phyloP scores from a whole-genome alignment of 2,329 filamentous ascomycete species.

The Arthroderma sp. region DNA sequence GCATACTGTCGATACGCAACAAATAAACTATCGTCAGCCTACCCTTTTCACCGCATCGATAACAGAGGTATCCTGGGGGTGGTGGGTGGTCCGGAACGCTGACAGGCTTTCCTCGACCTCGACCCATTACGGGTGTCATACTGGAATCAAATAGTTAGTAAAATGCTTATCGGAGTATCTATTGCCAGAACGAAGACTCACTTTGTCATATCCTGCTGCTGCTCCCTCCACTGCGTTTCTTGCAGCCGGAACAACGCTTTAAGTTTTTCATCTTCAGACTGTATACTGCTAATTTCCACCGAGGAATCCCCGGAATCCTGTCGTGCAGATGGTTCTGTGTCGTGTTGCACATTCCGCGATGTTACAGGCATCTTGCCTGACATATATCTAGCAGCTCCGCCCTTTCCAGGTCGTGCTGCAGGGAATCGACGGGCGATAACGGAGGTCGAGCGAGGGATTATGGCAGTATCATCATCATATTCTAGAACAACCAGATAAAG shows the following conservation, averaged over 20 bases:
- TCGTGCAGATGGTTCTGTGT: conserved; percentile 38
- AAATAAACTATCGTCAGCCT: conserved; percentile 13
- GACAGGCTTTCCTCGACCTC: conserved; percentile 27
- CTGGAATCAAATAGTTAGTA: conserved; percentile 21
- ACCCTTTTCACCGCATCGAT: conserved; percentile 87
- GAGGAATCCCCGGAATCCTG: conserved; percentile 34
- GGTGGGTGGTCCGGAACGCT: conserved; percentile 90
- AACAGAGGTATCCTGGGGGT: conserved; percentile 88
- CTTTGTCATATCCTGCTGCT: conserved; percentile 88
- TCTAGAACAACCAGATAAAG: conserved; percentile 44
- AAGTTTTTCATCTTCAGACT: conserved; percentile 90
- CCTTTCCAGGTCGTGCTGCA: conserved; percentile 71
- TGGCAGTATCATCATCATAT: conserved; percentile 96
- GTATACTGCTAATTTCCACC: conserved; percentile 60
- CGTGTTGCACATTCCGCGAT: conserved; percentile 66
- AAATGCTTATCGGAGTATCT: background rate
- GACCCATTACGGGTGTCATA: conserved; percentile 33
- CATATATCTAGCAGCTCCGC: conserved; percentile 85
- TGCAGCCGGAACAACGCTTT: conserved; percentile 84
- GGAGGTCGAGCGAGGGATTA: conserved; percentile 87
- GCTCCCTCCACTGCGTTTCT: conserved; percentile 81
- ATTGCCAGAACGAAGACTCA: conserved; percentile 27
- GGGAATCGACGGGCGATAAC: conserved; percentile 82
- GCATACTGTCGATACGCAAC: conserved; percentile 8
- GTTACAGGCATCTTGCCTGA: conserved; percentile 88